A percentile compares a stretch with the other conserved stretches of the same genome.
These are phyloP conservation scores for Syzygium syzygioides DNA, from an alignment of 441 rosid species.

Conservation along the genomic window DNA sequence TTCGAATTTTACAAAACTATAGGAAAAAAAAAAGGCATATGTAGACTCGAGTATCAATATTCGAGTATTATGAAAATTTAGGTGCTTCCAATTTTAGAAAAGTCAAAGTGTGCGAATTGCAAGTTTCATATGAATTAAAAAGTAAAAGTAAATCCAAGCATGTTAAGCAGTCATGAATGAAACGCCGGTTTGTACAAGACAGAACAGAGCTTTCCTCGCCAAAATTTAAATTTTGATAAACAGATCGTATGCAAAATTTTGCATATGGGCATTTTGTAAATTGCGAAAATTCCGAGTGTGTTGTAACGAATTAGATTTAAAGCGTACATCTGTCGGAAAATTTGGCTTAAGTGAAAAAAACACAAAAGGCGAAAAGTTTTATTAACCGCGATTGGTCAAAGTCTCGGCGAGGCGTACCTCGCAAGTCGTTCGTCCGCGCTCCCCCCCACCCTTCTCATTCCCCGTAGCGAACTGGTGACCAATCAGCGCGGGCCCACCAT, in stretches of 20 bases:
- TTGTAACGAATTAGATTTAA: too few relatives aligned
- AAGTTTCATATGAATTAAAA: neutral
- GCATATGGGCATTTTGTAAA: neutral
- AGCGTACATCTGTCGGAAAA: too few relatives aligned
- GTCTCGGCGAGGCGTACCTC: neutral
- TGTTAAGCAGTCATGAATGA: neutral
- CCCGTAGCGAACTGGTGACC: neutral
- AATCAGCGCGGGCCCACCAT: neutral
- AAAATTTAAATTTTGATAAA: neutral
- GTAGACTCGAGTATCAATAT: neutral
- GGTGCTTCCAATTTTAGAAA: neutral
- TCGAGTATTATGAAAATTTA: neutral
- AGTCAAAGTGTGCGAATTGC: neutral
- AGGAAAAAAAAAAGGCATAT: neutral
- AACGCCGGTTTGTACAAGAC: rapidly evolving
- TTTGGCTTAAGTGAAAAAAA: too few relatives aligned
- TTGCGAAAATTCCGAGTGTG: neutral
- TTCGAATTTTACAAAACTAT: neutral
- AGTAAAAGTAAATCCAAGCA: neutral
- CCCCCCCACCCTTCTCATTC: too few relatives aligned
- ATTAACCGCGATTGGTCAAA: neutral
- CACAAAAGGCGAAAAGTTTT: neutral
- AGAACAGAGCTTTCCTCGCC: rapidly evolving
- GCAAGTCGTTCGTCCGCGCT: neutral
- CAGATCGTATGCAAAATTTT: neutral